A percentile compares a stretch with the other conserved stretches of the same genome.
Conservation (phyloP, 495 filamentous ascomycete genomes). For the Astrothelium macrocarpum region DNA sequence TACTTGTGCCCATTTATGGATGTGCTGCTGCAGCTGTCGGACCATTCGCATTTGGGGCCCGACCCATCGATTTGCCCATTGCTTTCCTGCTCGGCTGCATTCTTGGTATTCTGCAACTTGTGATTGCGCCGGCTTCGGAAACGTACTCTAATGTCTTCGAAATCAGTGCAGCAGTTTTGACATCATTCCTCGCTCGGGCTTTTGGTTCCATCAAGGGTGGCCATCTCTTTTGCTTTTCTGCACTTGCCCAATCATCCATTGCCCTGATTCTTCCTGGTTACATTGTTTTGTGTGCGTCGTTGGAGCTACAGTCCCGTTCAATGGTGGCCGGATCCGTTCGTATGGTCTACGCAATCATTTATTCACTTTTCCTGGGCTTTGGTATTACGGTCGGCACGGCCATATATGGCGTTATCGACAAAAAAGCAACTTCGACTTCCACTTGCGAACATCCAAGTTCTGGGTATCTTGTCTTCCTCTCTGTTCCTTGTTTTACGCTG, state of each 20-base stretch:
- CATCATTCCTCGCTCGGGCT: slow-evolving; percentile 79
- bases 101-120: slow-evolving; percentile 72
- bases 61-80: slow-evolving; percentile 79
- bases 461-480: slow-evolving; percentile 56
- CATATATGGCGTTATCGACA: slow-evolving; percentile 74
- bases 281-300: slow-evolving; percentile 67
- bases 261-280: slow-evolving; percentile 89
- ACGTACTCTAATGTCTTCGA: slow-evolving; percentile 87
- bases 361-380: slow-evolving; percentile 92
- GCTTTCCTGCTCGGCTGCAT: slow-evolving; percentile 77
- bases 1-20: slow-evolving; percentile 75
- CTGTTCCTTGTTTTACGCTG: slow-evolving; percentile 72
- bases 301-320: slow-evolving; percentile 79
- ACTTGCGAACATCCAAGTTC: slow-evolving; percentile 57
- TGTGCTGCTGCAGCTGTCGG: slow-evolving; percentile 69
- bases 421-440: slow-evolving; percentile 61
- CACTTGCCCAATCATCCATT: slow-evolving; percentile 82
- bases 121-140: slow-evolving; percentile 67
- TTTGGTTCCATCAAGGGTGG: slow-evolving; percentile 73
- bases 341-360: slow-evolving; percentile 94
- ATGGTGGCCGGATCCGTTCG: slow-evolving; percentile 87
- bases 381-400: slow-evolving; percentile 92
- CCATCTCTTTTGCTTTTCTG: slow-evolving; percentile 79
- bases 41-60: slow-evolving; percentile 83
- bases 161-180: slow-evolving; percentile 74